These are phyloP conservation scores for Umbelopsis vinacea DNA, from an alignment of 192 early-diverging fungal species.

Conservation along the genomic window DNA sequence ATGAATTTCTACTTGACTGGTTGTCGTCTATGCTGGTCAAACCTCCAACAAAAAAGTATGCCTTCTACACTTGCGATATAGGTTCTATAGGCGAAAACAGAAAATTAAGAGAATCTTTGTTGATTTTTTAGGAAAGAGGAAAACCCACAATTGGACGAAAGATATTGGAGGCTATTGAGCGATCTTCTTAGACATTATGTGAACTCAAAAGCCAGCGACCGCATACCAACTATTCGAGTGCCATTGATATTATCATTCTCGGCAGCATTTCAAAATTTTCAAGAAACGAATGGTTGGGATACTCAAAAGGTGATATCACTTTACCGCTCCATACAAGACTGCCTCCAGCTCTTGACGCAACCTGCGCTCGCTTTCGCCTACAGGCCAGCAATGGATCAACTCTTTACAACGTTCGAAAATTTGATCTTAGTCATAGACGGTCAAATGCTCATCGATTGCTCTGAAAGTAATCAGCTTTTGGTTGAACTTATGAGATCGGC, in stretches of 20 bases:
- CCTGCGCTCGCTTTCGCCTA: not conserved
- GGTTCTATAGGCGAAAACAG: not conserved
- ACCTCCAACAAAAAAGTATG: slow-evolving; percentile 38
- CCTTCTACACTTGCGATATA: not conserved
- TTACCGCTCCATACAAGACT: not conserved
- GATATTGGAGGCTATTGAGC: slow-evolving; percentile 34
- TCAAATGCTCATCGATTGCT: not conserved
- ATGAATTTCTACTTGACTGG: slow-evolving; percentile 43
- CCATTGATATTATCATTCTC: slow-evolving; percentile 19
- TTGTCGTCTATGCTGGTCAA: slow-evolving; percentile 27
- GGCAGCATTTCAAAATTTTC: slow-evolving; percentile 23
- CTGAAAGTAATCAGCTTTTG: not conserved
- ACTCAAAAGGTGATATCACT: not conserved
- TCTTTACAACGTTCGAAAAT: not conserved
- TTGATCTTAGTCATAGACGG: not conserved
- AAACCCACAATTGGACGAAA: slow-evolving; percentile 20
- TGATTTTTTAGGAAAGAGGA: slow-evolving; percentile 24
- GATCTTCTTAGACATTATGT: slow-evolving; percentile 30
- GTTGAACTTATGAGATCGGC: not conserved
- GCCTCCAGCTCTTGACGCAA: slow-evolving; percentile 7
- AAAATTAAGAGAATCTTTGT: not conserved
- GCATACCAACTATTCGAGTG: slow-evolving; percentile 31
- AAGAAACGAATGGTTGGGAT: not conserved
- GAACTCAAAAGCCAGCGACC: not conserved
- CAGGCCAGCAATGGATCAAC: slow-evolving; percentile 14